Base-by-base conservation (phyloP, 169 alveolate species). In the Cryptosporidium bovis region DNA sequence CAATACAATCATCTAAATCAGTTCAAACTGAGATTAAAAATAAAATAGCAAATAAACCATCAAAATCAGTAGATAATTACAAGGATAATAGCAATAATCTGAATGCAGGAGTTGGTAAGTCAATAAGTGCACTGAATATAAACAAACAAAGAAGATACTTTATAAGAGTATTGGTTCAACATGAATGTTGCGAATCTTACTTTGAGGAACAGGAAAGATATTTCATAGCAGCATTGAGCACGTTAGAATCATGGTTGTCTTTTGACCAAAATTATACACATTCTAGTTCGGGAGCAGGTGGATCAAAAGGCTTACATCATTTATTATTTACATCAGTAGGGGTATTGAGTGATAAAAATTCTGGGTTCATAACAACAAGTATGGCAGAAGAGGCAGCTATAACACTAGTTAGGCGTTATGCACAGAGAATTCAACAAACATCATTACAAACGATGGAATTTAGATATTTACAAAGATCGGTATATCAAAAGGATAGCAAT, bases 341-440 rank as follows among this genome's bases (percentile, higher is more conserved):
- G 15, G 40, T 69, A 29, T 55, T 69, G 64, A 69, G 48, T 34
- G 58, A 69, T 34, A 69, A 53, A 27, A 69, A 69, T 66, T 69
- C 83, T 0, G 83, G 83, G 12, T 69, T 51, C 16, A 69, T 69
- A 10, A 69, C 83, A 31, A 51, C 90, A 2, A 84, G 83, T 16
- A 65, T 77, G 83, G 66, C 83, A 29, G 92, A 87, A 34, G 92
- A 71, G 51, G 92, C 92, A 31, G 92, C 90, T n/a, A 68, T 90
- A 31, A 87, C 82, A 48, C 58, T 87, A 51, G 65, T 82, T 56
- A 66, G 48, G 27, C 90, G 83, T 24, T 87, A 87, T 56, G 71
- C 77, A 65, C 83, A 82, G 53, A 36, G 92, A 31, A 83, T 87
- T 55, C 90, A 83, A 34, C 84, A 87, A 51, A 87, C 64, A 24